These are phyloP conservation scores for Albatrellus ellisii DNA, from an alignment of 768 basidiomycete species.

Conservation along the genomic window DNA sequence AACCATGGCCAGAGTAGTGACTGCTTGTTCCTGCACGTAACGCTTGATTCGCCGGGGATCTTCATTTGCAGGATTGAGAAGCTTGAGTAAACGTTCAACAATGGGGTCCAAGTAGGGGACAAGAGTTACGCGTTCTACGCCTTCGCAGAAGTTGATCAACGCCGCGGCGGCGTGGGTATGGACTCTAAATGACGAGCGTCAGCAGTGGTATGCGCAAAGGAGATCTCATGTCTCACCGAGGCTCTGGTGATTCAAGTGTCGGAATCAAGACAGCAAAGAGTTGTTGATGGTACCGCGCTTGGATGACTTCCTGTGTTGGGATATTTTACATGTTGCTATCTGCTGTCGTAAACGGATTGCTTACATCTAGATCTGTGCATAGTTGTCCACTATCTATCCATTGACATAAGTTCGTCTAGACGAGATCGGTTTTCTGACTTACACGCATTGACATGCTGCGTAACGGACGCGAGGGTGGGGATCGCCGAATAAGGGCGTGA, in stretches of 20 bases:
- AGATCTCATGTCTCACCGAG: conserved; percentile 31
- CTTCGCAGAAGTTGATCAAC: conserved; percentile 85
- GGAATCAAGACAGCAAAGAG: conserved; percentile 61
- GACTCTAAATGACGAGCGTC: conserved; percentile 33
- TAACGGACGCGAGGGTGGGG: conserved; percentile 59
- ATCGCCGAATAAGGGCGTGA: conserved; percentile 68
- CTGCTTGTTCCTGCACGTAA: conserved; percentile 81
- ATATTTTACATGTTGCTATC: not conserved
- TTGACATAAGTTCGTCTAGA: not conserved
- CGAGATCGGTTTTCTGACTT: conserved; percentile 18
- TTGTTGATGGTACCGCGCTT: conserved; percentile 51
- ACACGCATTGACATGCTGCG: conserved; percentile 83
- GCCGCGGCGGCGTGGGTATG: conserved; percentile 82
- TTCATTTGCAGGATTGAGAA: conserved; percentile 38
- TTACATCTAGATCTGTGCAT: conserved; percentile 77
- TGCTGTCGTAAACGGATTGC: not conserved
- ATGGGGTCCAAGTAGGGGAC: conserved; percentile 71
- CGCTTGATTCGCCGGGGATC: conserved; percentile 30
- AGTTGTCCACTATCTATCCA: conserved; percentile 54
- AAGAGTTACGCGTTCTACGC: conserved; percentile 60
- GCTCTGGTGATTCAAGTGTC: conserved; percentile 61
- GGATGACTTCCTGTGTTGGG: conserved; percentile 55
- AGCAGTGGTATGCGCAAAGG: conserved; percentile 1
- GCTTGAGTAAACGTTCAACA: conserved; percentile 55
- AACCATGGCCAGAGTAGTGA: conserved; percentile 83